Percentiles rank a stretch among this genome's conserved stretches.
Conservation (phyloP, 129 eudicot genomes). For the Logfia minima region DNA sequence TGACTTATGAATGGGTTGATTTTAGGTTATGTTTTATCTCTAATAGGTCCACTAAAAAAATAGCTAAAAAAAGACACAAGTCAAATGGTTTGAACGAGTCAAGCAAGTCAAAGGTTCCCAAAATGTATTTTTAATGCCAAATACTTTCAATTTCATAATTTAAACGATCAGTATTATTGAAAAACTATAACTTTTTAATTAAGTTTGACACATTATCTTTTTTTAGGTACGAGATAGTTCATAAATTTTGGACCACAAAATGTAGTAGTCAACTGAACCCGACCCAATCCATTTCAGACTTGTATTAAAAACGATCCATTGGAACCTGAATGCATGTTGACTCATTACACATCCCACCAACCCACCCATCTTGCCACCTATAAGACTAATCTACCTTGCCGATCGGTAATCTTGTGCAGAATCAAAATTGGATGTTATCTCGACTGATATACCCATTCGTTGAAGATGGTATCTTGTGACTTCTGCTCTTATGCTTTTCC, state of each 20-base stretch:
- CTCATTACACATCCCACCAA: not conserved
- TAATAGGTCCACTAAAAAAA: not conserved
- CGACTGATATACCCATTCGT: conserved; percentile 70
- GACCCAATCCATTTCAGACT: not conserved
- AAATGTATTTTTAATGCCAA: not conserved
- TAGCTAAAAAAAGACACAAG: not conserved
- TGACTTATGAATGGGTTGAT: not conserved
- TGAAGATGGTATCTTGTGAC: conserved; percentile 84
- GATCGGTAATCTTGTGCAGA: conserved; percentile 51
- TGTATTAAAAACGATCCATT: not conserved
- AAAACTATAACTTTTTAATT: not conserved
- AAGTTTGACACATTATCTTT: not conserved
- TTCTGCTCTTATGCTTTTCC: conserved; percentile 63
- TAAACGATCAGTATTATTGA: not conserved
- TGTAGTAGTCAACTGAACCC: not conserved
- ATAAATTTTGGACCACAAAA: not conserved
- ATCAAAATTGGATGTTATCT: conserved; percentile 46
- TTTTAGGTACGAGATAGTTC: not conserved
- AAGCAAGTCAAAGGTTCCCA: not conserved
- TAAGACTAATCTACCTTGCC: conserved; percentile 38
- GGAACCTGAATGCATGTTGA: not conserved
- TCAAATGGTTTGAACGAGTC: conserved; percentile 11
- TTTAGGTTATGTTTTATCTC: not conserved
- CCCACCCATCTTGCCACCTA: not conserved
- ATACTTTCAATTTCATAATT: not conserved